Base-by-base conservation (phyloP, 2,329 filamentous ascomycete genomes). In the Coniochaeta sp. region DNA sequence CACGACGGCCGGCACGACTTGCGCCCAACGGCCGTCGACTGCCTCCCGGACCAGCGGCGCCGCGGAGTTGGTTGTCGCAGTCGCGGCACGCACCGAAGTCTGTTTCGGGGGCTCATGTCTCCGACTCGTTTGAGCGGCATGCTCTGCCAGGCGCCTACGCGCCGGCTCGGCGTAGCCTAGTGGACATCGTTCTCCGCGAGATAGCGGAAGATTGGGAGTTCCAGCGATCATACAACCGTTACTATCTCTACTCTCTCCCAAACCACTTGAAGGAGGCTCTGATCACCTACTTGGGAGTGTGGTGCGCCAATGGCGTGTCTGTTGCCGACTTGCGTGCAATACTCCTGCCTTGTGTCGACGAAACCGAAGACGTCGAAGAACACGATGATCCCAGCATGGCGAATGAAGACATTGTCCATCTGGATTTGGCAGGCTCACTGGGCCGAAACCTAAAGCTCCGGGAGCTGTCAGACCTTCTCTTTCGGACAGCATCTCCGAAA, bases 1-100 rank as follows among this genome's bases (percentile, higher is more conserved):
- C 82, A 28, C 76, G 82, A 60, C 74, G 78, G 50, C 73, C 72
- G 26, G 68, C 68, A 61, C 75, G 78, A 58, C 72, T 79, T 47
- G 81, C 81, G 65, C 69, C 69, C 17, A 71, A 74, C 67, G 82
- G 82, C 19, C 75, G 79, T 60, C 77, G 82, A 59, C 71, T 79
- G 22, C 84, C 84, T 10, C 77, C 85, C 1, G 85, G 85, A 0
- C 85, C 85, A 24, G 78, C 83, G 28, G 79, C 85, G 24, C 85
- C 85, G 2, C 76, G 76, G 40, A 86, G 82, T 67, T 88, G 85
- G 85, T 69, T 77, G 60, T 64, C 74, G 61, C 65, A 69, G 60
- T 74, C 73, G 2, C 68, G 59, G 59, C 64, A 70, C 62, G 69
- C 65, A 9, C 69, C 55, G 16, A 63, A 57, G 56, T 61, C 36